Evolutionary conservation across 345 rosid species (phyloP).

Genomic region (Nasturtium officinale): DNA sequence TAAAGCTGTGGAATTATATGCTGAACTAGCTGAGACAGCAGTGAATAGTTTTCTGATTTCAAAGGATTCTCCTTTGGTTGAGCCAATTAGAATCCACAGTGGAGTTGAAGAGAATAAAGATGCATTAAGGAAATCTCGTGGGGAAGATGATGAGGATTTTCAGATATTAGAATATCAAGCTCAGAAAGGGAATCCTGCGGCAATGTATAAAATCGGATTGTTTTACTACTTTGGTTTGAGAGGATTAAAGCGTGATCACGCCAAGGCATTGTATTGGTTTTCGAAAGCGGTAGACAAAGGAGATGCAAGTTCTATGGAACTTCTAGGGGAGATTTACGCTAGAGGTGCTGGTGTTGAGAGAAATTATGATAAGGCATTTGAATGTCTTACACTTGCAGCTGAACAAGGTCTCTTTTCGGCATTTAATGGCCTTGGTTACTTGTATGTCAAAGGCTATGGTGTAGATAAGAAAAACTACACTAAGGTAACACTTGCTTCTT

Average conservation of each 20-base stretch:
- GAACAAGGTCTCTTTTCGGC: constrained; percentile 76
- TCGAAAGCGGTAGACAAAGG: constrained; percentile 81
- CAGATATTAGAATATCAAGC: constrained; percentile 95
- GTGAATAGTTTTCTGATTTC: constrained; percentile 84
- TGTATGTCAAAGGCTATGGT: constrained; percentile 92
- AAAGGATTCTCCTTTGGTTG: constrained; percentile 78
- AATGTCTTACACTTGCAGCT: constrained; percentile 82
- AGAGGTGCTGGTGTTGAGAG: constrained; percentile 97
- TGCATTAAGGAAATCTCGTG: constrained; percentile 72
- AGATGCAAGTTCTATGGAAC: constrained; percentile 90
- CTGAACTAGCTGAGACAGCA: constrained; percentile 85
- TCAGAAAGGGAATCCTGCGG: constrained; percentile 80
- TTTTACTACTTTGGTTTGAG: constrained; percentile 93
- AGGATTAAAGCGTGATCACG: constrained; percentile 83
- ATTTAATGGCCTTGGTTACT: constrained; percentile 85
- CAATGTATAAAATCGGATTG: constrained; percentile 84
- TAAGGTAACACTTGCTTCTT: constrained; percentile 53
- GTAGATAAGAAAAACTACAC: constrained; percentile 91
- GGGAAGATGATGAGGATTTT: constrained; percentile 89
- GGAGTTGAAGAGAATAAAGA: constrained; percentile 91
- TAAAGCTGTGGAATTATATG: constrained; percentile 73
- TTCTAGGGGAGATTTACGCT: constrained; percentile 94
- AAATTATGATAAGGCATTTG: constrained; percentile 80
- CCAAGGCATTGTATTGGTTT: constrained; percentile 91
- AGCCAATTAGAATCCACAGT: constrained; percentile 80